Percentiles rank a stretch among this genome's conserved stretches.
Evolutionary conservation across 2,329 filamentous ascomycete genomes (phyloP).

Genomic region (Curvularia sp.): DNA sequence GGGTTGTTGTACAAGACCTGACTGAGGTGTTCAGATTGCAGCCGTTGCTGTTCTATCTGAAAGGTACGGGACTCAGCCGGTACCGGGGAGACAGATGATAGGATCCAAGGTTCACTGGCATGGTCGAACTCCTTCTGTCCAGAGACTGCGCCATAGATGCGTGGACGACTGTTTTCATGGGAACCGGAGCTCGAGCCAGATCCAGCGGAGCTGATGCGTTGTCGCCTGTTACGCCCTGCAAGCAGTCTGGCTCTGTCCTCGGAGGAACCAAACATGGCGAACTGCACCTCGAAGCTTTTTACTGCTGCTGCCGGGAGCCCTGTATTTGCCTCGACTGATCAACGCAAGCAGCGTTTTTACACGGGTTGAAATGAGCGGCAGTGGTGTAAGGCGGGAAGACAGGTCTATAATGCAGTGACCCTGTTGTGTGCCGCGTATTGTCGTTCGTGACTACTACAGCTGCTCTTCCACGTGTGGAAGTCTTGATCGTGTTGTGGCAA

Average conservation of each 20-base stretch:
- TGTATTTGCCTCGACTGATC: constrained; percentile 10
- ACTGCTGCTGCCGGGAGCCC: neutral
- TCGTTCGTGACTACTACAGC: neutral
- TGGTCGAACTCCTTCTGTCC: too few species aligned
- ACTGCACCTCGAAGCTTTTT: neutral
- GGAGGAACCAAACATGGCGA: constrained; percentile 43
- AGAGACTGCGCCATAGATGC: neutral
- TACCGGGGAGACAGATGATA: constrained; percentile 8
- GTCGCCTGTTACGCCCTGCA: constrained; percentile 40
- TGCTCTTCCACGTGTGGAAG: neutral
- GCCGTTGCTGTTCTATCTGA: constrained; percentile 25
- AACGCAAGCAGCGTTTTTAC: neutral
- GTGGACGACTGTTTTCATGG: neutral
- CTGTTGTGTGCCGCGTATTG: neutral
- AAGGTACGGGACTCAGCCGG: constrained; percentile 3
- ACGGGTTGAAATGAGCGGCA: neutral
- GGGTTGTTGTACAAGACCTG: constrained; percentile 32
- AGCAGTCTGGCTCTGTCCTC: constrained; percentile 47
- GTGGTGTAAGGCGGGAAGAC: neutral
- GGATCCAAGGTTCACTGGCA: neutral
- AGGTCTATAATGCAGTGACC: neutral
- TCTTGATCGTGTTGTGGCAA: neutral
- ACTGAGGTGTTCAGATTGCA: constrained; percentile 36
- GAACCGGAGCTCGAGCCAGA: constrained; percentile 22
- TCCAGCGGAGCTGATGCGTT: constrained; percentile 32